Percentiles rank a stretch among this genome's conserved stretches.
phyloP scores from a whole-genome alignment of 805 yeast genomes.

The Metschnikowia proteae region DNA sequence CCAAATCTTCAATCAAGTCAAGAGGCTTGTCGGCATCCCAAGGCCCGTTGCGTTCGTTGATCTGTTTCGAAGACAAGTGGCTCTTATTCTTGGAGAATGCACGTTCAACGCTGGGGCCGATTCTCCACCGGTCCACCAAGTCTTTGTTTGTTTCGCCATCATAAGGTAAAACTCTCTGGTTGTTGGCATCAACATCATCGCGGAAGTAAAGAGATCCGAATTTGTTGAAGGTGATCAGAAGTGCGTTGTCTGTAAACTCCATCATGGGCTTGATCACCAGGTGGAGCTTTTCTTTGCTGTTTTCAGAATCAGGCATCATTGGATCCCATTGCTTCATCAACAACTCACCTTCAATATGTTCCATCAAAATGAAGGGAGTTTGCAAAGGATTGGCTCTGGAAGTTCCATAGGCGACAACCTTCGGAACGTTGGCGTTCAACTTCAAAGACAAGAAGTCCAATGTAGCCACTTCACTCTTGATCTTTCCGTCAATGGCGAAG shows the following conservation, averaged over 20 bases:
- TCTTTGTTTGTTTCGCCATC: slow-evolving; percentile 57
- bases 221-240: slow-evolving; percentile 58
- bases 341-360: slow-evolving; percentile 71
- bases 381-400: slow-evolving; percentile 59
- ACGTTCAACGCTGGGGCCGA: slow-evolving; percentile 87
- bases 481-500: slow-evolving; percentile 57
- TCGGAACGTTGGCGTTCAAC: slow-evolving; percentile 67
- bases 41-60: slow-evolving; percentile 66
- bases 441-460: slow-evolving; percentile 73
- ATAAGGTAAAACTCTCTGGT: slow-evolving; percentile 47
- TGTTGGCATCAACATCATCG: slow-evolving; percentile 53
- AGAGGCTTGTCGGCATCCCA: slow-evolving; percentile 59
- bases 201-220: slow-evolving; percentile 82
- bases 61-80: slow-evolving; percentile 46
- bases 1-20: slow-evolving; percentile 62
- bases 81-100: slow-evolving; percentile 68
- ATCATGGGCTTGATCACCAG: slow-evolving; percentile 70
- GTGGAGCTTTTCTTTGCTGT: slow-evolving; percentile 47
- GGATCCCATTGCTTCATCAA: slow-evolving; percentile 94
- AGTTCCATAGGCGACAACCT: slow-evolving; percentile 63
- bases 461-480: slow-evolving; percentile 91
- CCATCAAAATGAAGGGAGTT: slow-evolving; percentile 78
- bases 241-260: slow-evolving; percentile 55
- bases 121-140: slow-evolving; percentile 70
- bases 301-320: slow-evolving; percentile 50